Base-by-base conservation (phyloP, 345 rosid genomes). In the Theobroma cacao region DNA sequence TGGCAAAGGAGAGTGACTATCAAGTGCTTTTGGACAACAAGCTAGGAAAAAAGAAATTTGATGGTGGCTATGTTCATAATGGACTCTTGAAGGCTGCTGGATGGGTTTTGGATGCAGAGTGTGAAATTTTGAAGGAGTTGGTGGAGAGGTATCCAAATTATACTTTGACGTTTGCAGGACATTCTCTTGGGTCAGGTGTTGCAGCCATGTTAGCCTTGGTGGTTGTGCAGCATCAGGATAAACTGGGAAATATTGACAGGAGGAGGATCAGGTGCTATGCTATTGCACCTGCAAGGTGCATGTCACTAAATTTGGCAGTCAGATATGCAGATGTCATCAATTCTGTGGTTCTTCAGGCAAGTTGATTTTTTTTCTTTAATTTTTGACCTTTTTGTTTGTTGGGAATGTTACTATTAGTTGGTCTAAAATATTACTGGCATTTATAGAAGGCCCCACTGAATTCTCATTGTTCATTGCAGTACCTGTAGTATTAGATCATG, bases 241-340 rank as follows among this genome's bases (percentile, higher is more conserved):
- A 87, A 82, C 79, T 92, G 82, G 97, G 91, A 70, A 83, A 87
- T 72, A 88, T 96, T 17, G 92, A 93, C 31, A 87, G 97, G 76
- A 88, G 82, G 77, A 90, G 97, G 83, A 86, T 94, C n/a, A 88
- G 99, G 79, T 90, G 99, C 87, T 96, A 86, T 56, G 97, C 98
- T 41, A 90, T 94, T 48, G 97, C 99, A 12, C 98, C 99, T 83
- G 98, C 99, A 60, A 91, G 99, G 89, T 96, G 98, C 79, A 92
- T 96, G 97, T 94, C 98, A 0, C 85, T 96, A 69, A 96, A 94
- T 81, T 85, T 96, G 90, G 98, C 99, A 0, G 97, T 94, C 53
- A 85, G 92, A 86, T 96, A 92, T 84, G 99, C 97, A 0, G 98
- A 94, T 89, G 97, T 92, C 50, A 96, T 96, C 83, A 91, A 94